phyloP scores from a whole-genome alignment of 2,329 filamentous ascomycete genomes.

The Decorospora gaudefroyi region DNA sequence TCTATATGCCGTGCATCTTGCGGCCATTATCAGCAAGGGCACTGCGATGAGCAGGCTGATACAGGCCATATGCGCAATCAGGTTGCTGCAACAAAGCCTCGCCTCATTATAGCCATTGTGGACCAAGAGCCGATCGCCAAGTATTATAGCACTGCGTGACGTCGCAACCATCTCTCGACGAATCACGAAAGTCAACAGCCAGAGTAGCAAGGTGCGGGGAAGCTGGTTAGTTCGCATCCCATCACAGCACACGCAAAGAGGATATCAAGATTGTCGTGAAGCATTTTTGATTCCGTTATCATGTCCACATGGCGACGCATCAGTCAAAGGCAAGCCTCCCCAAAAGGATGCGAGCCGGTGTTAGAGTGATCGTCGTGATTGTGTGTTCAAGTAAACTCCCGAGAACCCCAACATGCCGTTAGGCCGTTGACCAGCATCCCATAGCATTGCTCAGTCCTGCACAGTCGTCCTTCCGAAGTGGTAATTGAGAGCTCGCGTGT shows the following conservation, averaged over 20 bases:
- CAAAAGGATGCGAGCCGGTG: conserved; percentile 39
- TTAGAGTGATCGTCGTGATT: conserved; percentile 43
- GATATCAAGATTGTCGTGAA: conserved; percentile 44
- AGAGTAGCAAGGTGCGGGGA: conserved; percentile 2
- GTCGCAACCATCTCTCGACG: no score
- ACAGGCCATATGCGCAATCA: no score
- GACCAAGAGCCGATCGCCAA: no score
- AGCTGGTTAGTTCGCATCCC: conserved; percentile 1
- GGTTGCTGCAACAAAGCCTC: no score
- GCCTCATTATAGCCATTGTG: no score
- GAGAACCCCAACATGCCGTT: conserved; percentile 37
- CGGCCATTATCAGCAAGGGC: no score
- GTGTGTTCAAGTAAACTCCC: conserved; percentile 43
- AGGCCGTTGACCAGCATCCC: conserved; percentile 43
- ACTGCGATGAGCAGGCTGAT: no score
- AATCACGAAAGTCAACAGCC: no score
- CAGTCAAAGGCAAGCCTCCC: conserved; percentile 44
- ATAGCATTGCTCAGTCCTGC: conserved; percentile 33
- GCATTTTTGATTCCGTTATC: conserved; percentile 45
- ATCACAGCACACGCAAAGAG: conserved; percentile 13
- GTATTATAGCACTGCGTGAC: no score
- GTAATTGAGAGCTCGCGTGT: conserved; percentile 33
- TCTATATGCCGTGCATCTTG: no score
- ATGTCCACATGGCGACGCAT: conserved; percentile 45
- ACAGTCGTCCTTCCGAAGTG: conserved; percentile 29